Percentiles rank a stretch among this genome's conserved stretches.
Evolutionary conservation across 129 eudicot genomes (phyloP).

Genomic region (Tagetes erecta): DNA sequence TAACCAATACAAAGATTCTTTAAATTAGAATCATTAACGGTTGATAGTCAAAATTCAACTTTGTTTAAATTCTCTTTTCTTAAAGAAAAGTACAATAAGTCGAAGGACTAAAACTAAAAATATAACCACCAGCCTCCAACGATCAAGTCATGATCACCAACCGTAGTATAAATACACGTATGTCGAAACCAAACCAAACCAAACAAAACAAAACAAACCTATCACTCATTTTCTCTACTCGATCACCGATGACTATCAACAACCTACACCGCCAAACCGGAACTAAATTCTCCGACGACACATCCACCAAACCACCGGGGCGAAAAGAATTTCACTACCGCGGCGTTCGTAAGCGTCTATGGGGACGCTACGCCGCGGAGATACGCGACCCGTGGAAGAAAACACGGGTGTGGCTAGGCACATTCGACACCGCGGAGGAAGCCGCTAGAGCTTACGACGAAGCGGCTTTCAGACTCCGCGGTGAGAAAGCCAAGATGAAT

Average conservation of each 20-base stretch:
- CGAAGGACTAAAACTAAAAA: neutral
- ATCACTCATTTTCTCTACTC: constrained; percentile 20
- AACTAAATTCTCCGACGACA: neutral
- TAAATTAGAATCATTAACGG: too few species aligned
- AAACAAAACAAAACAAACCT: constrained; percentile 5
- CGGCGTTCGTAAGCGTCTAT: constrained; percentile 65
- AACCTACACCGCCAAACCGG: constrained; percentile 13
- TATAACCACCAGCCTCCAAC: constrained; percentile 16
- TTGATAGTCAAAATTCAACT: too few species aligned
- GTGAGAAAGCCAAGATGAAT: constrained; percentile 62
- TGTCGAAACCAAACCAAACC: neutral
- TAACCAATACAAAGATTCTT: too few species aligned
- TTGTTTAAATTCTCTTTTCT: too few species aligned
- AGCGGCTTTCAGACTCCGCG: constrained; percentile 56
- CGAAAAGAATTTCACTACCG: constrained; percentile 39
- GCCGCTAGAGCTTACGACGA: constrained; percentile 65
- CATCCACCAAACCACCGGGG: neutral
- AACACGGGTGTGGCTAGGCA: constrained; percentile 63
- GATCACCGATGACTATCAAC: constrained; percentile 32
- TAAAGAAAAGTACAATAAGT: too few species aligned
- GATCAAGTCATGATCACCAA: neutral
- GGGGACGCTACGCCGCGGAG: constrained; percentile 78
- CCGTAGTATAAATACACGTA: constrained; percentile 17
- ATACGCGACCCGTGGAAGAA: constrained; percentile 67
- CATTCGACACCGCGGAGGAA: constrained; percentile 67